Conservation (phyloP, 1,139 yeast species). For the Yamadazyma songkhlaensis region DNA sequence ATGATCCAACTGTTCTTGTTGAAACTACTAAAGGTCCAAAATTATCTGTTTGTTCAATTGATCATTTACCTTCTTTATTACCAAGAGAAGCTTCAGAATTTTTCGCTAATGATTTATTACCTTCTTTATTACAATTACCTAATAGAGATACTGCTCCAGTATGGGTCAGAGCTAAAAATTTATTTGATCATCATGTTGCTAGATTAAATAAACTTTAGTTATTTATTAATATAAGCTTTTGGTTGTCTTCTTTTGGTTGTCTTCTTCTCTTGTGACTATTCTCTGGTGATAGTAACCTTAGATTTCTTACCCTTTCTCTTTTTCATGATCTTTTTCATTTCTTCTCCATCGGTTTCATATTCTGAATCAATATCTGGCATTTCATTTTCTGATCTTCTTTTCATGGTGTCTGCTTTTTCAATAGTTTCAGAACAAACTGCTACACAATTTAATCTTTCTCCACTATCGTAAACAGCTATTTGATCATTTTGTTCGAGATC, state of each 20-base stretch:
- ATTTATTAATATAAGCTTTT: background rate
- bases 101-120: constrained; percentile 81
- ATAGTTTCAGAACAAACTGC: constrained; percentile 73
- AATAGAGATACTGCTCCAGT: constrained; percentile 79
- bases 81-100: constrained; percentile 97
- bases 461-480: constrained; percentile 85
- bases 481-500: constrained; percentile 67
- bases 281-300: constrained; percentile 56
- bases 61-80: constrained; percentile 89
- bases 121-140: constrained; percentile 82
- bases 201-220: constrained; percentile 5
- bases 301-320: constrained; percentile 39
- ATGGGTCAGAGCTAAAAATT: constrained; percentile 83
- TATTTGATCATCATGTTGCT: constrained; percentile 75
- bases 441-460: constrained; percentile 91
- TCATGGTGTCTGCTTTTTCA: constrained; percentile 72
- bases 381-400: constrained; percentile 49
- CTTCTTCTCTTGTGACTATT: constrained; percentile 22
- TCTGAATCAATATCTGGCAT: constrained; percentile 58
- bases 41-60: constrained; percentile 91
- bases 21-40: constrained; percentile 77
- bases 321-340: constrained; percentile 42
- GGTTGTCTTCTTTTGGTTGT: background rate
- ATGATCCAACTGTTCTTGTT: constrained; percentile 84
- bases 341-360: constrained; percentile 60